Percentiles rank a stretch among this genome's conserved stretches.
Evolutionary conservation across 2,329 filamentous ascomycete genomes (phyloP).

Genomic region (Zalaria sp.): DNA sequence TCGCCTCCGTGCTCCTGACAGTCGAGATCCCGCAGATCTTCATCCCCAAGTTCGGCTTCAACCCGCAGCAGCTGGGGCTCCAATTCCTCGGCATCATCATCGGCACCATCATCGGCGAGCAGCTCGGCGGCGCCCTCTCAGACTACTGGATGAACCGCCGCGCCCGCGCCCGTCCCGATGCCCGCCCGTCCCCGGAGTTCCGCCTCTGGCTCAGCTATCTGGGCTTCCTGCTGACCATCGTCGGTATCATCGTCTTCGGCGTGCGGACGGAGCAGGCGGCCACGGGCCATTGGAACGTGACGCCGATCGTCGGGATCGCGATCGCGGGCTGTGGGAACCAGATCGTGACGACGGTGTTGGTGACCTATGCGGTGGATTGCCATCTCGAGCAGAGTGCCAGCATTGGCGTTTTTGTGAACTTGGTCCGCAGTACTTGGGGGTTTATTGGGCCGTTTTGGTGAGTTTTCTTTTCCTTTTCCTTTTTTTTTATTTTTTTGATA

Average conservation of each 20-base stretch:
- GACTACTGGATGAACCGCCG: conserved; percentile 36
- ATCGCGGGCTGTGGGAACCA: conserved; percentile 42
- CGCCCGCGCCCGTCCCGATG: conserved; percentile 17
- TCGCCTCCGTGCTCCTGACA: conserved; percentile 35
- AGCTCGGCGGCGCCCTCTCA: conserved; percentile 37
- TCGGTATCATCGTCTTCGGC: conserved; percentile 38
- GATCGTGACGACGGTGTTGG: conserved; percentile 45
- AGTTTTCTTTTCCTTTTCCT: neutral
- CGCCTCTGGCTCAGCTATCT: conserved; percentile 42
- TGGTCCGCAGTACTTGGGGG: conserved; percentile 40
- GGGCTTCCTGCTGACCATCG: conserved; percentile 34
- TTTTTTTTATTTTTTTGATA: too few relatives aligned
- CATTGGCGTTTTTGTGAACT: conserved; percentile 44
- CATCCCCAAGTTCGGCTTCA: conserved; percentile 38
- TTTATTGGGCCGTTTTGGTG: conserved; percentile 29
- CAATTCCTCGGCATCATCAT: conserved; percentile 42
- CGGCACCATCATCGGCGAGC: conserved; percentile 42
- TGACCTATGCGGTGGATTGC: conserved; percentile 47
- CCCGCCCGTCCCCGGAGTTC: conserved; percentile 30
- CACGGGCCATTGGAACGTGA: conserved; percentile 35
- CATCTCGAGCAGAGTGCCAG: conserved; percentile 37
- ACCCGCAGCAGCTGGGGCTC: conserved; percentile 41
- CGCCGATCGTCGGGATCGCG: conserved; percentile 39
- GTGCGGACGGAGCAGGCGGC: conserved; percentile 29
- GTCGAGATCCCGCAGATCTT: conserved; percentile 46